Base-by-base conservation (phyloP, 1,284 basidiomycete species). In the Sanguinoderma infundibulare region DNA sequence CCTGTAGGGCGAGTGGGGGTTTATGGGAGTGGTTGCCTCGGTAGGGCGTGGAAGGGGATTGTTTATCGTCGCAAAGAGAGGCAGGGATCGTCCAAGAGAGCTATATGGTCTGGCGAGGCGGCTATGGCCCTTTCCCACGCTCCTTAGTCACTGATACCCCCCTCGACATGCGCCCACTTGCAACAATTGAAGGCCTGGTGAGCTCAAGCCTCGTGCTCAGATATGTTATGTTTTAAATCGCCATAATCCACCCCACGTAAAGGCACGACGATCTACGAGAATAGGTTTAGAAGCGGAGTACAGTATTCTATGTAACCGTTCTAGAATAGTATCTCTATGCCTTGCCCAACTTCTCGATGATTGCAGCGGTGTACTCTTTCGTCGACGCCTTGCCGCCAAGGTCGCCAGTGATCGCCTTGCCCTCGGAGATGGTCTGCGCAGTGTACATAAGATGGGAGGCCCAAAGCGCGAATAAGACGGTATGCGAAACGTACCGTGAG, bases 301-400 rank as follows among this genome's bases (percentile, higher is more conserved):
- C 62, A 63, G 55, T 68, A 67, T 61, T 64, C 65, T 71, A 67
- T 60, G 58, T 55, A 62, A 63, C 38, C 52, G 61, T 69, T 69
- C 62, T 62, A 55, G 52, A 64, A 44, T 61, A 50, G 49, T 14
- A 51, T 67, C 76, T 78, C 81, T 73, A 75, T 64, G 75, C 78
- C 69, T 76, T 76, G 60, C 71, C 67, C 64, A 97, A 80, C 79
- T 88, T 95, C 67, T 81, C 72, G 66, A 98, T 89, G 79, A 98
- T 97, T 46, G 94, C 91, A 61, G 86, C 76, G 40, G 96, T 96
- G 81, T 94, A 98, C 78, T 97, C 89, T 74, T 83, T 82, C 15
- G 96, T 98, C 52, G 88, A 87, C 26, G 96, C 85, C 76, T 92
- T 95, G 56, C 96, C 96, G 53, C 96, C 95, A 63, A 98, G 81